These are phyloP conservation scores for Salix brachista DNA, from an alignment of 345 rosid species.

Conservation along the genomic window DNA sequence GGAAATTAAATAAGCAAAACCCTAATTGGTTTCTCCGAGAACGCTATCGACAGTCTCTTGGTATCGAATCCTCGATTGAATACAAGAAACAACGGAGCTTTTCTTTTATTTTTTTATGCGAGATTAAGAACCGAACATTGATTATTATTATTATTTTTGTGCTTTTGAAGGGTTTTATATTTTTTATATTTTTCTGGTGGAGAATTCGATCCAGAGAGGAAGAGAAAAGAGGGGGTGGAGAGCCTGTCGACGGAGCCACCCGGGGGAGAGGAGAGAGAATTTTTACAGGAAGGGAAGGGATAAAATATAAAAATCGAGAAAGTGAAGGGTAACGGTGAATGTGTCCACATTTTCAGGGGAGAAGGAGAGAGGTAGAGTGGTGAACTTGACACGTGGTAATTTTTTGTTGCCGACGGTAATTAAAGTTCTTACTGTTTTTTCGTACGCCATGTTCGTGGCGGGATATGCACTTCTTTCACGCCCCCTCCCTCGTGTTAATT, in stretches of 20 bases:
- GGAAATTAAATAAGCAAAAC: neutral
- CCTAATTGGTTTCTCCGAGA: conserved; percentile 3
- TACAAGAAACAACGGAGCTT: neutral
- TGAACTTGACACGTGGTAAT: neutral
- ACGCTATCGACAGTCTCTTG: conserved; percentile 13
- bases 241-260: conserved; percentile 7
- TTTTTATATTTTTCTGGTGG: neutral
- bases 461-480: neutral
- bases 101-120: neutral
- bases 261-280: neutral
- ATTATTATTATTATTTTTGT: neutral
- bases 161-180: neutral
- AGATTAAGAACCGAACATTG: neutral
- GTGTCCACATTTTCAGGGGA: neutral
- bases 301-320: neutral
- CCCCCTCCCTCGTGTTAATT: neutral
- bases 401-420: neutral
- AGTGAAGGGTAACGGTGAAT: conserved; percentile 12
- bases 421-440: neutral
- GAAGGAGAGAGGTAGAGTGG: neutral
- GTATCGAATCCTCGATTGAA: conserved; percentile 11
- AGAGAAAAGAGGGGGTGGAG: neutral
- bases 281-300: neutral
- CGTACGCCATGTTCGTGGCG: neutral
- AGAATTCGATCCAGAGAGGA: conserved; percentile 17